These are phyloP conservation scores for Podospora tetraspora DNA, from an alignment of 495 filamentous ascomycete genomes.

Conservation along the genomic window DNA sequence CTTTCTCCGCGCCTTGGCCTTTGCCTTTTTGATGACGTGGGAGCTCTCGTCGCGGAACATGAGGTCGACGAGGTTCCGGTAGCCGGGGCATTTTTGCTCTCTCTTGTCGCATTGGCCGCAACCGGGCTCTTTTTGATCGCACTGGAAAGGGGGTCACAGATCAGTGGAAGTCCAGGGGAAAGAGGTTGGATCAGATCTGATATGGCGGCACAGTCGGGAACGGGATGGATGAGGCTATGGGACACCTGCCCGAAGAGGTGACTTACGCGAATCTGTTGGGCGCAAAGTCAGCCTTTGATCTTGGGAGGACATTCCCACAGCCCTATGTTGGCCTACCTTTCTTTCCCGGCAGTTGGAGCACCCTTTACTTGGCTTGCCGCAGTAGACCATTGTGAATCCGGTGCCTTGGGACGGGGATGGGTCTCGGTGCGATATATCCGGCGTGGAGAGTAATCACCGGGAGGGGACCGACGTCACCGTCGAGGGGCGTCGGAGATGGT, in stretches of 20 bases:
- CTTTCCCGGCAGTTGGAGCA: slow-evolving; percentile 59
- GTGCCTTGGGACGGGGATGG: not conserved
- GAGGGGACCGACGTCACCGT: not conserved
- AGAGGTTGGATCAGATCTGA: not conserved
- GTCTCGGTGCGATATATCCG: not conserved
- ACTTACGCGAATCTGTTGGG: slow-evolving; percentile 13
- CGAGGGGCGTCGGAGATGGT: not conserved
- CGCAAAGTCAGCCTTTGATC: not conserved
- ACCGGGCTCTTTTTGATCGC: slow-evolving; percentile 58
- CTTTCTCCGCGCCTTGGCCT: slow-evolving; percentile 35
- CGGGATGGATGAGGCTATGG: not conserved
- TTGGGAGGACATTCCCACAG: slow-evolving; percentile 28
- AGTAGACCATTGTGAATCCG: slow-evolving; percentile 57
- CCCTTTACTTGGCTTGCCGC: slow-evolving; percentile 64
- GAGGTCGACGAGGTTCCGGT: slow-evolving; percentile 61
- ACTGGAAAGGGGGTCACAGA: slow-evolving; percentile 38
- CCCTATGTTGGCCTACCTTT: slow-evolving; percentile 29
- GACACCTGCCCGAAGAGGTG: slow-evolving; percentile 14
- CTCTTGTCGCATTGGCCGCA: slow-evolving; percentile 64
- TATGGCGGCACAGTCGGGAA: not conserved
- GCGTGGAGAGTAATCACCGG: not conserved
- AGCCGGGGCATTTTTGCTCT: slow-evolving; percentile 60
- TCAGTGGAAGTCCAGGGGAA: not conserved
- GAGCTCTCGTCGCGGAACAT: slow-evolving; percentile 72
- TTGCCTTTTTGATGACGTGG: slow-evolving; percentile 60